These are phyloP conservation scores for Gaertneriomyces semiglobifer DNA, from an alignment of 192 early-diverging fungal species.

Conservation along the genomic window DNA sequence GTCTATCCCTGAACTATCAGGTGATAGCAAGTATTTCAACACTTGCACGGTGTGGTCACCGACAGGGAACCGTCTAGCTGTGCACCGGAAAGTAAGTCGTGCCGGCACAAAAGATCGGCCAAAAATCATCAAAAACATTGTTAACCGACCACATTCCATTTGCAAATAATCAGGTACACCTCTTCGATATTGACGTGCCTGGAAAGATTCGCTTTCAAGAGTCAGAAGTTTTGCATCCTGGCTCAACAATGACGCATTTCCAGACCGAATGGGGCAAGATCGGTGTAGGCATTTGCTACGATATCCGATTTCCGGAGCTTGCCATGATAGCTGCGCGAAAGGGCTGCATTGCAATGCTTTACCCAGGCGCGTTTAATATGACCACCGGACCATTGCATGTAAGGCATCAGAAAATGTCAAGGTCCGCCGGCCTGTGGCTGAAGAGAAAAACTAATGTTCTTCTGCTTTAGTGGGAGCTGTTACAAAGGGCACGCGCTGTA, in stretches of 20 bases:
- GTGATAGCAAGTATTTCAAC: conserved; percentile 66
- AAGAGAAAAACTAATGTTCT: background rate
- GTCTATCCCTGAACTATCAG: conserved; percentile 77
- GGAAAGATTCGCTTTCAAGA: conserved; percentile 88
- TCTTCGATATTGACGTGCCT: conserved; percentile 97
- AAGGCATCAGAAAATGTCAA: background rate
- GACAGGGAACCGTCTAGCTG: conserved; percentile 18
- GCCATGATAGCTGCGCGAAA: conserved; percentile 86
- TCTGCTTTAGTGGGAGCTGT: conserved; percentile 73
- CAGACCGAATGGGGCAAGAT: conserved; percentile 79
- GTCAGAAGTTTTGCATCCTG: conserved; percentile 75
- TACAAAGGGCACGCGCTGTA: conserved; percentile 77
- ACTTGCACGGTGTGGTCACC: conserved; percentile 79
- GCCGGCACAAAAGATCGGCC: background rate
- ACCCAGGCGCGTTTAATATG: conserved; percentile 95
- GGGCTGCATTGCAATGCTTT: conserved; percentile 90
- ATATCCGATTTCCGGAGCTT: conserved; percentile 94
- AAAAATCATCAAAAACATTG: no score
- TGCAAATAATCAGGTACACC: conserved; percentile 65
- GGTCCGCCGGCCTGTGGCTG: no score
- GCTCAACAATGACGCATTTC: conserved; percentile 73
- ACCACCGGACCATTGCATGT: conserved; percentile 89
- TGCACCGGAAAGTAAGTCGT: conserved; percentile 25
- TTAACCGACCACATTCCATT: conserved; percentile 15
- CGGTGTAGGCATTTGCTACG: conserved; percentile 95